phyloP scores from a whole-genome alignment of 2,329 filamentous ascomycete species.

The Fonsecaea pugnacius region DNA sequence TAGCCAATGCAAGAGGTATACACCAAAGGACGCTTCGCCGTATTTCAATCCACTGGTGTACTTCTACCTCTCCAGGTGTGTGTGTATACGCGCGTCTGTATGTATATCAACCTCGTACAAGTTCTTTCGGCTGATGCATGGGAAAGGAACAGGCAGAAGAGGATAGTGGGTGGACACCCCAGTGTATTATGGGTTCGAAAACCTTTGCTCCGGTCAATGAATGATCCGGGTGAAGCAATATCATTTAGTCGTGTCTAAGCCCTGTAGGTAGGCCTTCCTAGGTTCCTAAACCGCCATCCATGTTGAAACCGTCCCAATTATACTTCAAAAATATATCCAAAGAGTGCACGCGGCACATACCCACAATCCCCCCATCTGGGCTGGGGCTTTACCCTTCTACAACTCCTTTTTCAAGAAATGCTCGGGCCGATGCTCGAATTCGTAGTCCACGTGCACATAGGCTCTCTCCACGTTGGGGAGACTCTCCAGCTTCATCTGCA shows the following conservation, averaged over 20 bases:
- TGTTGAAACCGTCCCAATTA: neutral
- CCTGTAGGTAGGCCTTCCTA: neutral
- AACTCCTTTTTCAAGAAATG: constrained; percentile 71
- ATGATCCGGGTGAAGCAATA: too few relatives aligned
- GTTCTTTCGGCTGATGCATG: too few relatives aligned
- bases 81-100: too few relatives aligned
- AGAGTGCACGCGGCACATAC: neutral
- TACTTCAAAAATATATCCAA: neutral
- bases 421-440: constrained; percentile 93
- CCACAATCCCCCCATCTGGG: neutral
- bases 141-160: neutral
- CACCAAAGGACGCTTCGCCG: too few relatives aligned
- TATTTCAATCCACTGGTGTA: too few relatives aligned
- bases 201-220: neutral
- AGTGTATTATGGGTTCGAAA: neutral
- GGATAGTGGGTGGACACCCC: neutral
- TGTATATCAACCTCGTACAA: too few relatives aligned
- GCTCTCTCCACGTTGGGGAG: constrained; percentile 89
- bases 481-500: constrained; percentile 92
- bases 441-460: constrained; percentile 97
- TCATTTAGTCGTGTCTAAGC: neutral
- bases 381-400: constrained; percentile 39
- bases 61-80: too few relatives aligned
- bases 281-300: neutral
- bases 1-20: too few relatives aligned